Evolutionary conservation across 306 rosid species (phyloP).

Genomic region (Begonia loranthoides): DNA sequence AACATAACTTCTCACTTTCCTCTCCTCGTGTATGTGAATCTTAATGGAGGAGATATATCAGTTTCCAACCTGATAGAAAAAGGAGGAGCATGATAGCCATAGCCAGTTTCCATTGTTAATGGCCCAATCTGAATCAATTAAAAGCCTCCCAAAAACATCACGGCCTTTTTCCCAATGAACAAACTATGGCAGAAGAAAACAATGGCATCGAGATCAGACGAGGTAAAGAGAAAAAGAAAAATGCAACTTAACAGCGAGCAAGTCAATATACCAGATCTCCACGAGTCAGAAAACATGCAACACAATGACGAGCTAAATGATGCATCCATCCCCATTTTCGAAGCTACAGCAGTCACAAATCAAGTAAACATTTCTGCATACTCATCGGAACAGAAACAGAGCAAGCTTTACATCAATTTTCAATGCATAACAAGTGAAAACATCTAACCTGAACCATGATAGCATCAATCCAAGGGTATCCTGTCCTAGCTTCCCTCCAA

Average conservation of each 20-base stretch:
- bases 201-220: slow-evolving; percentile 8
- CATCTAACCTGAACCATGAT: slow-evolving; percentile 73
- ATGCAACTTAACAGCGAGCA: not conserved
- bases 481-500: slow-evolving; percentile 87
- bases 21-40: too few species aligned
- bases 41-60: too few species aligned
- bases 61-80: slow-evolving; percentile 74
- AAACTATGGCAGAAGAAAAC: slow-evolving; percentile 32
- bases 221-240: slow-evolving; percentile 6
- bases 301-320: slow-evolving; percentile 88
- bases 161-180: slow-evolving; percentile 96
- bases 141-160: slow-evolving; percentile 84
- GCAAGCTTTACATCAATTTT: not conserved
- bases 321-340: slow-evolving; percentile 97
- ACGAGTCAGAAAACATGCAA: slow-evolving; percentile 85
- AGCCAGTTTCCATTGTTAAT: slow-evolving; percentile 92
- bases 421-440: slow-evolving; percentile 1
- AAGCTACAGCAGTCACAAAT: slow-evolving; percentile 46
- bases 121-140: slow-evolving; percentile 95
- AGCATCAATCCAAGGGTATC: slow-evolving; percentile 98
- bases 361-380: not conserved
- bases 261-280: slow-evolving; percentile 70
- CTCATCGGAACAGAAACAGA: slow-evolving; percentile 8
- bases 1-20: too few species aligned
- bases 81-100: slow-evolving; percentile 93